Evolutionary conservation across 352 stramenopile genomes (phyloP).

Genomic region (Pythium guiyangense): DNA sequence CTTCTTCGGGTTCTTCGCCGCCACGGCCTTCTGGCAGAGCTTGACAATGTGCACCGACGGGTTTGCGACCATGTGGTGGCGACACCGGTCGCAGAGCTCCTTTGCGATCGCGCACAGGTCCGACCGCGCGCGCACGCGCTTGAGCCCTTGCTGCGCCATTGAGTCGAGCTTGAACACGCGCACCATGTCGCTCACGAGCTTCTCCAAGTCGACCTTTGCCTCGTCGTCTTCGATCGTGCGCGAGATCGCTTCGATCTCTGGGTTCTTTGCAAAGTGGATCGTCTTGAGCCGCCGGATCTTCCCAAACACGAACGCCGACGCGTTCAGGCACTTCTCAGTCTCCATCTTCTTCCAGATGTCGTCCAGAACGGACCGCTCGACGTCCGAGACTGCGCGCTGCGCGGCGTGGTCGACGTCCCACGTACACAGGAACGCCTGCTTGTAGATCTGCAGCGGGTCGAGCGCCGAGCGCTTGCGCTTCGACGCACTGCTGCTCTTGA

Average conservation of each 20-base stretch:
- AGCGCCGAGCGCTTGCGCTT: constrained; percentile 56
- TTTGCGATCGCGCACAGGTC: constrained; percentile 73
- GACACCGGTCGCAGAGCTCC: constrained; percentile 72
- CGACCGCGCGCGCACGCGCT: constrained; percentile 49
- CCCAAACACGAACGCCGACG: constrained; percentile 67
- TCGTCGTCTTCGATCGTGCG: constrained; percentile 61
- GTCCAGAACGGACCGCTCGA: constrained; percentile 69
- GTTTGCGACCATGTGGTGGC: constrained; percentile 79
- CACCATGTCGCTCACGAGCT: constrained; percentile 56
- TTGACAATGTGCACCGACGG: constrained; percentile 81
- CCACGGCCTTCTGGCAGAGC: constrained; percentile 67
- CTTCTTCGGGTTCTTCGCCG: constrained; percentile 71
- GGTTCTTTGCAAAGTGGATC: constrained; percentile 61
- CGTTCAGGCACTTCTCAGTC: constrained; percentile 56
- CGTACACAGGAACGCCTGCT: constrained; percentile 78
- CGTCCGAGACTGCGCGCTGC: constrained; percentile 60
- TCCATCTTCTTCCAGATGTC: constrained; percentile 86
- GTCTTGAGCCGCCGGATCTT: constrained; percentile 65
- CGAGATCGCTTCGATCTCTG: constrained; percentile 50
- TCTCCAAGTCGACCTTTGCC: constrained; percentile 41
- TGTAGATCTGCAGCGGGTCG: constrained; percentile 52
- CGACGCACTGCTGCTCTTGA: constrained; percentile 20
- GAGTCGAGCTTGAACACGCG: constrained; percentile 77
- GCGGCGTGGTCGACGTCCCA: constrained; percentile 77
- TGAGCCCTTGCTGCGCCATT: constrained; percentile 66